These are phyloP conservation scores for Pyricularia sp. DNA, from an alignment of 2,329 filamentous ascomycete genomes.

Conservation along the genomic window DNA sequence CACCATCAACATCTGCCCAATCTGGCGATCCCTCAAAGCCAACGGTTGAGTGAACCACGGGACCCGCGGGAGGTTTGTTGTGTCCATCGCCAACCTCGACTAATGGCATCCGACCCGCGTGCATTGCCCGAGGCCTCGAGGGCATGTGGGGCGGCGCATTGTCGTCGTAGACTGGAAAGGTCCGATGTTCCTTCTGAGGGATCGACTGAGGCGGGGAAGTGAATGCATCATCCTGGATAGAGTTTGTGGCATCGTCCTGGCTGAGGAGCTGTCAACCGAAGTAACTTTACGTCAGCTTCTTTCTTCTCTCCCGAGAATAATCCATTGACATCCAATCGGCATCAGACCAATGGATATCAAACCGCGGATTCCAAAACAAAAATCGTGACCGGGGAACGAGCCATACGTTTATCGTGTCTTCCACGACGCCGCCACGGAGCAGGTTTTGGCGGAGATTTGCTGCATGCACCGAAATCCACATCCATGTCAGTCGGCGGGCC, in stretches of 20 bases:
- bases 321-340: not conserved
- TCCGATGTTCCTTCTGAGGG: not conserved
- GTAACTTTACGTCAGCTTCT: not conserved
- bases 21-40: not conserved
- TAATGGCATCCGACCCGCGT: not conserved
- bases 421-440: conserved; percentile 35
- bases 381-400: not conserved
- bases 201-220: not conserved
- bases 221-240: conserved; percentile 10
- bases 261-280: conserved; percentile 14
- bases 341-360: not conserved
- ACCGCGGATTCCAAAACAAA: not conserved
- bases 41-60: not conserved
- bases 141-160: not conserved
- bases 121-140: not conserved
- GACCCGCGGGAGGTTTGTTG: not conserved
- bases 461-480: conserved; percentile 12
- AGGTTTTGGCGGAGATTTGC: conserved; percentile 40
- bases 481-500: not conserved
- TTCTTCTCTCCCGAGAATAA: not conserved
- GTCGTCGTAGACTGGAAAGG: not conserved
- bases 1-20: conserved; percentile 7
- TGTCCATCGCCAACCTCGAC: not conserved
- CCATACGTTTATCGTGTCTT: conserved; percentile 36
- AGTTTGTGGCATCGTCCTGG: conserved; percentile 16